Evolutionary conservation across 768 basidiomycete genomes (phyloP).

Genomic region (Cystobasidium ongulense): DNA sequence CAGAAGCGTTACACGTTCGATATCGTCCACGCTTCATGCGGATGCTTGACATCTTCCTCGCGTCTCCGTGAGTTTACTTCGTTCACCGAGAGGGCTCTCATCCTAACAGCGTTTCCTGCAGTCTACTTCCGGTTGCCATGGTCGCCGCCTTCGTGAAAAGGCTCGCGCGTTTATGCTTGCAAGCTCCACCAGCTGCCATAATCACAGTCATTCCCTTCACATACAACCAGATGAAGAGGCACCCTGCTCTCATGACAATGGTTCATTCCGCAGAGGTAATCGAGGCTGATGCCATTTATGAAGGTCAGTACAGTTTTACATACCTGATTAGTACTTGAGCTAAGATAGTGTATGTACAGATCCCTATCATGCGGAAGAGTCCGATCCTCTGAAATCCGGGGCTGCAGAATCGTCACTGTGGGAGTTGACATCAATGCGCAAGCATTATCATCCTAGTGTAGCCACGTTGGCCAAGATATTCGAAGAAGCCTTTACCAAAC

Average conservation of each 20-base stretch:
- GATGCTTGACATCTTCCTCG: constrained; percentile 77
- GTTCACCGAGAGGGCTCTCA: neutral
- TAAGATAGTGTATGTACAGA: constrained; percentile 48
- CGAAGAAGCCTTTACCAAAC: constrained; percentile 84
- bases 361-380: constrained; percentile 60
- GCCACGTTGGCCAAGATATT: constrained; percentile 80
- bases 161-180: constrained; percentile 70
- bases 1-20: constrained; percentile 79
- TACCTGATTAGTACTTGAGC: too few relatives aligned
- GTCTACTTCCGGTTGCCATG: constrained; percentile 80
- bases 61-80: constrained; percentile 64
- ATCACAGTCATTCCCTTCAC: constrained; percentile 85
- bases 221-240: constrained; percentile 85
- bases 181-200: constrained; percentile 80
- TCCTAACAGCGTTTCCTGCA: constrained; percentile 41
- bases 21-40: constrained; percentile 93
- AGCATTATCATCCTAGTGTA: constrained; percentile 79
- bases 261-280: constrained; percentile 56
- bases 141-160: constrained; percentile 92
- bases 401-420: constrained; percentile 83
- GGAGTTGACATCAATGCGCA: constrained; percentile 72
- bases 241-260: constrained; percentile 86
- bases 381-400: constrained; percentile 64
- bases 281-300: constrained; percentile 26
- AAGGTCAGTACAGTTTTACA: constrained; percentile 32